Evolutionary conservation across 2,329 filamentous ascomycete species (phyloP).

Genomic region (Hymenoscyphus linearis): DNA sequence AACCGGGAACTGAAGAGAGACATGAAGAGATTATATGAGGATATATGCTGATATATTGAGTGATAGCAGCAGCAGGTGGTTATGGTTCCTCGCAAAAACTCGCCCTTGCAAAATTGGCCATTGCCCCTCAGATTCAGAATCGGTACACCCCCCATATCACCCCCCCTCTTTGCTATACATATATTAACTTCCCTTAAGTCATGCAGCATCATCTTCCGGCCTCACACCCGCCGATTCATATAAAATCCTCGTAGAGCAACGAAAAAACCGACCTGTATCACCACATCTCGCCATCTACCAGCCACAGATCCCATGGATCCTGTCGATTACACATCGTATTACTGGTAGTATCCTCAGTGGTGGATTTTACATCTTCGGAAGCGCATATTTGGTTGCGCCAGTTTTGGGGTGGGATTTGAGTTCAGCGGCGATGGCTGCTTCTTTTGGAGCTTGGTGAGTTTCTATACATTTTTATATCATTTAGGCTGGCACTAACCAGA

Average conservation of each 20-base stretch:
- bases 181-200: constrained; percentile 32
- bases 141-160: constrained; percentile 36
- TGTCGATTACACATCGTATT: constrained; percentile 56
- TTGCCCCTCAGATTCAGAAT: constrained; percentile 38
- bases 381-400: constrained; percentile 61
- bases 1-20: too few species aligned
- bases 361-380: constrained; percentile 60
- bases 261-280: constrained; percentile 59
- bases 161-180: background rate
- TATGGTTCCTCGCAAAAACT: background rate
- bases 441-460: constrained; percentile 49
- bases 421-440: constrained; percentile 55
- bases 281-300: constrained; percentile 68
- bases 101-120: constrained; percentile 3
- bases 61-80: background rate
- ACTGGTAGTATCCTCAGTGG: constrained; percentile 57
- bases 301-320: constrained; percentile 65
- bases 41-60: background rate
- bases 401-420: constrained; percentile 64
- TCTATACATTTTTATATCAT: background rate
- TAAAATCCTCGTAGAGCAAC: constrained; percentile 62
- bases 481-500: background rate
- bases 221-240: constrained; percentile 40
- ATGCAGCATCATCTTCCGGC: constrained; percentile 39
- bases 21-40: background rate